Base-by-base conservation (phyloP, 495 filamentous ascomycete genomes). In the Annulohypoxylon maeteangense region DNA sequence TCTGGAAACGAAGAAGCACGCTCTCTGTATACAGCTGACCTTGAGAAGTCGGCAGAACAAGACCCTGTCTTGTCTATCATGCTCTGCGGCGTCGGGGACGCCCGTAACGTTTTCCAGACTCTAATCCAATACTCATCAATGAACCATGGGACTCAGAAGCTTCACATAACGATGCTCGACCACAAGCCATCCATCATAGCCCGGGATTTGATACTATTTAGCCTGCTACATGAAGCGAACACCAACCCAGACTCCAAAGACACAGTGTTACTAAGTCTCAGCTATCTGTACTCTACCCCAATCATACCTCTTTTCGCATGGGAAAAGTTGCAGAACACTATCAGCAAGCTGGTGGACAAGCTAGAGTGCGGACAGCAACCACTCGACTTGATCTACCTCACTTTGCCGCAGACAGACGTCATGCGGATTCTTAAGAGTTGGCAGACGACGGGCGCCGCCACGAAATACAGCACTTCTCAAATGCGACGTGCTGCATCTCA, bases 31-130 rank as follows among this genome's bases (percentile, higher is more conserved):
- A 76, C 78, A 8, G 6, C 56, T 16, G 34, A 50, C n/a, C 51
- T 77, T 3, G 20, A 56, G 20, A 62, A 69, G 32, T 63, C 63
- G 14, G 20, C 65, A 0, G 58, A 23, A 2, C 18, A 61, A 3
- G 62, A 70, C 16, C 56, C 73, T 7, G 65, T 59, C 40, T 67
- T 76, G 45, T 72, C 78, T 12, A 63, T 79, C 34, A 77, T 81
- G 61, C 74, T 80, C 42, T 75, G 78, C 55, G 75, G 78, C 32
- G 68, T 77, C 14, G 75, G 75, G 7, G 79, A 81, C 47, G 78
- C 78, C 16, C 71, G 79, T 4, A 51, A 81, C 55, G 31, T 80
- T 47, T 81, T 75, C 55, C 67, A 72, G 25, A 81, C 79, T 3
- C 22, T 79, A 4, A 8, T 68, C 4, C n/a, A 67, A 29, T 62